phyloP scores from a whole-genome alignment of 805 yeast species.

The Saturnispora sanitii region DNA sequence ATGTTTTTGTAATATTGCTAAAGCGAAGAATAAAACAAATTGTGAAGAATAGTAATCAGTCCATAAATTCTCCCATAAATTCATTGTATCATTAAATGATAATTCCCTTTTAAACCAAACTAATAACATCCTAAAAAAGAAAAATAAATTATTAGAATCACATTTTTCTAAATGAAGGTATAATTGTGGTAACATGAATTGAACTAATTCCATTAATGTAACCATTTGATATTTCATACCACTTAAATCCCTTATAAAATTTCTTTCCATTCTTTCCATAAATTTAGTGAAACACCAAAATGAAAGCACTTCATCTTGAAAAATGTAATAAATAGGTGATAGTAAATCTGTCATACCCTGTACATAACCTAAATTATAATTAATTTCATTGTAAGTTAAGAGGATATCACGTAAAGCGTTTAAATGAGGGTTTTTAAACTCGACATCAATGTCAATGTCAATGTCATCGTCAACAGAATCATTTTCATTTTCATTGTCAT shows the following conservation, averaged over 20 bases:
- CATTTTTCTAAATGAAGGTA: constrained; percentile 78
- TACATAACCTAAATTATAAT: constrained; percentile 81
- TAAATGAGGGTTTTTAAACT: constrained; percentile 68
- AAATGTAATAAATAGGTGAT: constrained; percentile 66
- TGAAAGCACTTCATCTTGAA: constrained; percentile 64
- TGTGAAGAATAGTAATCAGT: constrained; percentile 83
- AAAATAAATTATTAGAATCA: constrained; percentile 83
- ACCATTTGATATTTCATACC: constrained; percentile 89
- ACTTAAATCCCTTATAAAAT: constrained; percentile 81
- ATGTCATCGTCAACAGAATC: constrained; percentile 25
- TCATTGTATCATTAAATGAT: constrained; percentile 61
- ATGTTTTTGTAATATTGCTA: constrained; percentile 83
- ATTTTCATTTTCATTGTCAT: constrained; percentile 24
- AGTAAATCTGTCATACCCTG: constrained; percentile 96
- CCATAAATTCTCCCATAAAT: constrained; percentile 89
- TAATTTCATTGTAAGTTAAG: constrained; percentile 77
- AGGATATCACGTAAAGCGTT: constrained; percentile 64
- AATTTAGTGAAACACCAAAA: constrained; percentile 84
- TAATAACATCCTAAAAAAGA: constrained; percentile 87
- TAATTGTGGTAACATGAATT: constrained; percentile 78
- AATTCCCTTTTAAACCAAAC: constrained; percentile 96
- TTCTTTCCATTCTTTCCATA: constrained; percentile 93
- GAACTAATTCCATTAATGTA: constrained; percentile 75
- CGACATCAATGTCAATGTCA: constrained; percentile 45
- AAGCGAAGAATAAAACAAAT: constrained; percentile 76